Evolutionary conservation across 192 early-diverging fungal genomes (phyloP), one percentile per base, ranked within the genome.

Genomic region (Entomortierella lignicola): DNA sequence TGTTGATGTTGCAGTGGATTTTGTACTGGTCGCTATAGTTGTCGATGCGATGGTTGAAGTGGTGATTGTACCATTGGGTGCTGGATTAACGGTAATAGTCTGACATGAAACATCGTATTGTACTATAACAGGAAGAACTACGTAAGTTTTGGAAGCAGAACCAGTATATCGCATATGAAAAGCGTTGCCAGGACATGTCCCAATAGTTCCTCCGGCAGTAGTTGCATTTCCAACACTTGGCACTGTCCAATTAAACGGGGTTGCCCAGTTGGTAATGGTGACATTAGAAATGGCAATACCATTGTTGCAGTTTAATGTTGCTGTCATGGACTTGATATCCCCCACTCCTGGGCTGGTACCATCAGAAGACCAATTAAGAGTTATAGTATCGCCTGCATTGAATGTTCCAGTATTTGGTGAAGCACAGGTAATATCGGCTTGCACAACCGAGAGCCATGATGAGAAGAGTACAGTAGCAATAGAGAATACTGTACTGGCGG

Each of bases 181-280:
- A 3, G 41, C 21, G 32, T 79, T 79, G 0, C 8, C 21, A 4
- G 25, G 0, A 55, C 75, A 79, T 25, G 25, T n/a, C 7, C 75
- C 75, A 0, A 8, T 34, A 7, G 62, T 70, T 2, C 67, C 67
- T 15, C 62, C 62, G 25, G 54, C 32, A 2, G 50, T 60, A 0
- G 66, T 77, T 1, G 62, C 61, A 21, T 77, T 77, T 21, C 74
- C 74, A 32, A 77, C 74, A 12, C 37, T 58, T 7, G 74, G 74
- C 2, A 70, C 32, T 6, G 29, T 55, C 50, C 51, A 70, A 41
- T 34, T 55, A 13, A 23, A 34, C 13, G 73, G 60, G 1, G 23
- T 47, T 7, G 55, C 21, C n/a, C 39, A 37, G 4, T 27, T 60
- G 5, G 75, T n/a, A 31, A 55, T 44, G 1, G 48, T n/a, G 10